A percentile compares a stretch with the other conserved stretches of the same genome.
phyloP scores from a whole-genome alignment of 2,329 filamentous ascomycete genomes.

The Pseudocercospora cruenta region DNA sequence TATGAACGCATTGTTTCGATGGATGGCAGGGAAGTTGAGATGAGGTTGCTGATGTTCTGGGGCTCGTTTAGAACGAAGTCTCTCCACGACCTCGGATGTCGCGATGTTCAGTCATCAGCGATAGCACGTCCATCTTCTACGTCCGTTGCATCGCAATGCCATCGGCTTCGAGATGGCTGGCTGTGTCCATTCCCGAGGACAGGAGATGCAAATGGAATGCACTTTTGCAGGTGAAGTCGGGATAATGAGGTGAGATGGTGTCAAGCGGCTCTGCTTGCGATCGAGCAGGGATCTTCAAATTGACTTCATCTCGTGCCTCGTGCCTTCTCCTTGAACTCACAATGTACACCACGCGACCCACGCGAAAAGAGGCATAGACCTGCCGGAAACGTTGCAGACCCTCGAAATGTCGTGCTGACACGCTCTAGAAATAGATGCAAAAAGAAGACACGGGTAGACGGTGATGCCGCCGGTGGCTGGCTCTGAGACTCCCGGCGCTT shows the following conservation, averaged over 20 bases:
- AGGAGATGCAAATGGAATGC: too few relatives aligned
- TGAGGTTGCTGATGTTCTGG: too few relatives aligned
- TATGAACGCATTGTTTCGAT: too few relatives aligned
- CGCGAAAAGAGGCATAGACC: neutral
- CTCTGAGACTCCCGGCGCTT: neutral
- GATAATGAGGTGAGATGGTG: neutral
- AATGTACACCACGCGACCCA: neutral
- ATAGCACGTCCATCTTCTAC: too few relatives aligned
- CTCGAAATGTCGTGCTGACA: neutral
- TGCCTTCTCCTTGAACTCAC: neutral
- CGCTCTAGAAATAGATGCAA: neutral
- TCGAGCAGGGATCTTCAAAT: neutral
- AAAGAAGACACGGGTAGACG: neutral
- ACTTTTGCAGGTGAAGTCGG: neutral
- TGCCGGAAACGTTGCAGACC: neutral
- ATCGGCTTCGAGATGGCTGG: too few relatives aligned
- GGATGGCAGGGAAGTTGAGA: too few relatives aligned
- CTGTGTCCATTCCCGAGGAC: too few relatives aligned
- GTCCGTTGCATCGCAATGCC: too few relatives aligned
- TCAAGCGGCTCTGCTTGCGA: conserved; percentile 4
- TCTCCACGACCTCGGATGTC: too few relatives aligned
- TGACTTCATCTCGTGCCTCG: neutral
- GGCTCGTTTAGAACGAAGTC: too few relatives aligned
- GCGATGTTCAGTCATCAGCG: too few relatives aligned
- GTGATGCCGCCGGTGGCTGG: neutral